These are phyloP conservation scores for Pseudonitzschia pungens DNA, from an alignment of 108 stramenopile genomes.

Conservation along the genomic window DNA sequence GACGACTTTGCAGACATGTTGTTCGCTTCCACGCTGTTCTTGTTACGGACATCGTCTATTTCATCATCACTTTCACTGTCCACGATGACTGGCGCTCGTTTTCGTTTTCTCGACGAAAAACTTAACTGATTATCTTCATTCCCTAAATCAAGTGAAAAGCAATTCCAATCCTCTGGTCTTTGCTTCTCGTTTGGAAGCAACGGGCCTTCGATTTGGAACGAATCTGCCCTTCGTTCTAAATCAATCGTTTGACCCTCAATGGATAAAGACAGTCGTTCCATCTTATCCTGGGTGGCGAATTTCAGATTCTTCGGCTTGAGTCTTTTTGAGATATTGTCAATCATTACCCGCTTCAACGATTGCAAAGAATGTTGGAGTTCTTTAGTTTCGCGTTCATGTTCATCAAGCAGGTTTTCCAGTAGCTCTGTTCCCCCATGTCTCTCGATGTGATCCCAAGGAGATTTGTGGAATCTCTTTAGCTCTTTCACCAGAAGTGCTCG, in stretches of 20 bases:
- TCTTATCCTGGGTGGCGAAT: conserved; percentile 53
- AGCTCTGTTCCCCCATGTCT: conserved; percentile 27
- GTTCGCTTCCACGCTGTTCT: not conserved
- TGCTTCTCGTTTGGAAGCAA: conserved; percentile 52
- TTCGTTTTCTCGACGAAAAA: conserved; percentile 12
- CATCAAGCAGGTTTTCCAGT: conserved; percentile 52
- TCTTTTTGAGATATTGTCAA: conserved; percentile 29
- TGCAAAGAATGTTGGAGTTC: conserved; percentile 30
- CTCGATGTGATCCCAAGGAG: conserved; percentile 48
- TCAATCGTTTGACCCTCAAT: conserved; percentile 20
- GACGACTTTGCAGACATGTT: not conserved
- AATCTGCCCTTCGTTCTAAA: conserved; percentile 46
- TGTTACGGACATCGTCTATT: not conserved
- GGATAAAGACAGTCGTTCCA: conserved; percentile 49
- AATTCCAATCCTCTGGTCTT: conserved; percentile 46
- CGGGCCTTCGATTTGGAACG: conserved; percentile 47
- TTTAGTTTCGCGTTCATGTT: conserved; percentile 40
- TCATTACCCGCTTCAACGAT: conserved; percentile 22
- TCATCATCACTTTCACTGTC: conserved; percentile 35
- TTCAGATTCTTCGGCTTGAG: conserved; percentile 38
- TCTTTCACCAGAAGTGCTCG: conserved; percentile 22
- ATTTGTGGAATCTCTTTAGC: conserved; percentile 24
- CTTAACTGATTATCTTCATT: conserved; percentile 21
- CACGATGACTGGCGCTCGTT: not conserved
- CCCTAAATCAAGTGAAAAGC: not conserved